Percentiles rank a stretch among this genome's conserved stretches.
These are phyloP conservation scores for Gossypium anomalum DNA, from an alignment of 345 rosid species.

Conservation along the genomic window DNA sequence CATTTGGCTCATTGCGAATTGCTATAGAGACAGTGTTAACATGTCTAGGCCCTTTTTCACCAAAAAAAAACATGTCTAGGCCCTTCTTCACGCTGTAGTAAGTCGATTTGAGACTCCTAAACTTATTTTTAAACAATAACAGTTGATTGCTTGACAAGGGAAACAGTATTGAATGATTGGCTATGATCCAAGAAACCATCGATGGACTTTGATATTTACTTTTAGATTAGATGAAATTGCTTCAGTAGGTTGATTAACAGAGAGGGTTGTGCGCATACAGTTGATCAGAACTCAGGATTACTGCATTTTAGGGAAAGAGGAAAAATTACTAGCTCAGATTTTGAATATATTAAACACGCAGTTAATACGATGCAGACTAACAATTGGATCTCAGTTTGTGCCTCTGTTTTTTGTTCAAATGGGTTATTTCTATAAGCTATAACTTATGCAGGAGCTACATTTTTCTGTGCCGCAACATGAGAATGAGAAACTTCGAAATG, in stretches of 20 bases:
- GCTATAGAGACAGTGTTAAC: background rate
- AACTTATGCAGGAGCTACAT: constrained; percentile 61
- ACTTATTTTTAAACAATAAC: background rate
- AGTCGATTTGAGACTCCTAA: background rate
- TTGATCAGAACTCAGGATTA: background rate
- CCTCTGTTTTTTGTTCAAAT: background rate
- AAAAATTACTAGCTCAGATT: background rate
- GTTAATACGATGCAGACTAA: background rate
- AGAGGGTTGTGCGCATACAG: background rate
- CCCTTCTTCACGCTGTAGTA: background rate
- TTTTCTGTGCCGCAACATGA: constrained; percentile 77
- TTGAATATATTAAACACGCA: background rate
- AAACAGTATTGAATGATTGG: background rate
- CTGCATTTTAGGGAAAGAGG: background rate
- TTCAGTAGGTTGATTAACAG: background rate
- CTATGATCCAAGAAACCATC: background rate
- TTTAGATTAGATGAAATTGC: background rate
- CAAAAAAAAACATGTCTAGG: background rate
- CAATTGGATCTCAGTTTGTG: background rate
- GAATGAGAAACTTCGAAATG: constrained; percentile 67
- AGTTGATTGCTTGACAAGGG: background rate
- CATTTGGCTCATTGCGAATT: background rate
- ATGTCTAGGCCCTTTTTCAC: background rate
- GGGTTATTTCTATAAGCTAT: constrained; percentile 4
- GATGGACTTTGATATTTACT: background rate